These are phyloP conservation scores for Nakazawaea populi DNA, from an alignment of 805 yeast species.

Conservation along the genomic window DNA sequence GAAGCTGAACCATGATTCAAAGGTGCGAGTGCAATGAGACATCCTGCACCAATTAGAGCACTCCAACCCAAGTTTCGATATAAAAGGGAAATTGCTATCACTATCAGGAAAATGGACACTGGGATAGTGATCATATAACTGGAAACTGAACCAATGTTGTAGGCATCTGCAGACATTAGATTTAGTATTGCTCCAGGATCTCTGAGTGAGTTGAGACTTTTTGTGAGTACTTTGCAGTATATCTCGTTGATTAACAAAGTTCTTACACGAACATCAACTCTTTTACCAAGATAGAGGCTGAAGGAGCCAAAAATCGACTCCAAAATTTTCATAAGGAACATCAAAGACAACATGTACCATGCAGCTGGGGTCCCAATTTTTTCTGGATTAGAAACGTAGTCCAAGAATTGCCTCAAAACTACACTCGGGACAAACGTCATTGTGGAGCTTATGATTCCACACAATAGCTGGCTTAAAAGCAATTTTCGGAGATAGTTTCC, in stretches of 20 bases:
- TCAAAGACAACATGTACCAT: conserved; percentile 76
- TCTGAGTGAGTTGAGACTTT: conserved; percentile 21
- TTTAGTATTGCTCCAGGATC: conserved; percentile 3
- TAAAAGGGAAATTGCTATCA: conserved; percentile 30
- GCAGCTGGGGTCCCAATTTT: conserved; percentile 61
- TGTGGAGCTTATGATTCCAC: conserved; percentile 65
- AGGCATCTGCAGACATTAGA: conserved; percentile 8
- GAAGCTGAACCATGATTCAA: conserved; percentile 33
- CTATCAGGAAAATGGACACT: conserved; percentile 13
- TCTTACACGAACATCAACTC: conserved; percentile 86
- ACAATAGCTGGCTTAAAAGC: conserved; percentile 58
- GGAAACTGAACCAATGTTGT: conserved; percentile 5
- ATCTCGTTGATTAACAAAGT: conserved; percentile 88
- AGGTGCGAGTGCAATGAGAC: conserved; percentile 33
- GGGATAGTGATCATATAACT: conserved; percentile 14
- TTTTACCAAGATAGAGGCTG: conserved; percentile 82
- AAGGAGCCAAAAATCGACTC: conserved; percentile 68
- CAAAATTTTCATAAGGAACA: conserved; percentile 58
- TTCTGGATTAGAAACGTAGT: conserved; percentile 71
- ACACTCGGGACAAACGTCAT: conserved; percentile 74
- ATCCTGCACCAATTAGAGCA: conserved; percentile 35
- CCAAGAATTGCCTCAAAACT: conserved; percentile 70
- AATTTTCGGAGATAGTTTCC: conserved; percentile 56
- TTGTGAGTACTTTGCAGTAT: conserved; percentile 85
- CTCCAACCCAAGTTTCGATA: conserved; percentile 40